Base-by-base conservation (phyloP, 2,329 filamentous ascomycete species). In the Ceratocystis destructans region DNA sequence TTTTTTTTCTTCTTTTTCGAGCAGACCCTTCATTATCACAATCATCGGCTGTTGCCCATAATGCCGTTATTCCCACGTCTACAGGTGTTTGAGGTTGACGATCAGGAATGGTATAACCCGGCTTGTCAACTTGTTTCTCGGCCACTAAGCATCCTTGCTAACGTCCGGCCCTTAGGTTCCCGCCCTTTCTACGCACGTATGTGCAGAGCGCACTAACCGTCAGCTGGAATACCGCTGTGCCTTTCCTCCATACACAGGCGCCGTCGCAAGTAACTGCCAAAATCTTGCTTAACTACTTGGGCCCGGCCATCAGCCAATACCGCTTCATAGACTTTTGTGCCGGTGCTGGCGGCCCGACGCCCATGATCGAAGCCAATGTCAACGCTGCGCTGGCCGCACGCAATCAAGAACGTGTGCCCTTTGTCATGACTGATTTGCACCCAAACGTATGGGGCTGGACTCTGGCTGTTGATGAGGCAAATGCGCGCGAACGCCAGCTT, bases 311-410 rank as follows among this genome's bases (percentile, higher is more conserved):
- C 1, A 75, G 78, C 20, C 74, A 77, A 1, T 85, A 87, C 73
- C 84, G 81, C 20, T 85, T 88, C 70, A 80, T 91, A 69, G 88
- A 92, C 76, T 89, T 90, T 74, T 90, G 87, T 73, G 86, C 87
- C 1, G 88, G 88, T 64, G 85, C 82, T 15, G 88, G 88, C 50
- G 88, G 88, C 0, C 87, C 87, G 0, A 89, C 85, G 1, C 86
- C 85, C 0, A 77, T 76, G 48, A 84, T 89, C 63, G 86, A 87
- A 73, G 77, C 75, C 10, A 76, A 80, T 53, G 72, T 89, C 69
- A 88, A 88, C 73, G 33, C 33, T 2, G 41, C 44, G 17, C 61
- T 66, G 44, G 37, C 15, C 2, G 41, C 62, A 12, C 25, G 44
- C 1, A 37, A 28, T 7, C 73, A 75, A 69, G 72, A 79, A 44